Evolutionary conservation across 2,329 filamentous ascomycete species (phyloP).

Genomic region (Volutella citrinella): DNA sequence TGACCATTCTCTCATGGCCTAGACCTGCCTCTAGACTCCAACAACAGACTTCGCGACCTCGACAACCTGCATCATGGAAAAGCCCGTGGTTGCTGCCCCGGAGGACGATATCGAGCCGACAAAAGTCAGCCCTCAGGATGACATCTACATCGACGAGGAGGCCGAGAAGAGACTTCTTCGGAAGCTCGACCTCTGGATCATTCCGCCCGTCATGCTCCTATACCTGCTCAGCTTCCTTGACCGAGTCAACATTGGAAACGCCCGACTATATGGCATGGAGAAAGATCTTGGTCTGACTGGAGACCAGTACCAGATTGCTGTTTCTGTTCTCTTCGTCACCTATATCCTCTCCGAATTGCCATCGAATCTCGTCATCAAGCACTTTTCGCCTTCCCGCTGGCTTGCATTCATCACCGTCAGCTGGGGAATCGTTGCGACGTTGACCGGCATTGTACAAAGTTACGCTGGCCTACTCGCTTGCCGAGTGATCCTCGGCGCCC

Average conservation of each 20-base stretch:
- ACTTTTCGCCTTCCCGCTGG: constrained; percentile 33
- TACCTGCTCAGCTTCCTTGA: constrained; percentile 46
- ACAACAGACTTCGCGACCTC: constrained; percentile 8
- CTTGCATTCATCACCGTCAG: constrained; percentile 19
- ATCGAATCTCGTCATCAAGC: constrained; percentile 40
- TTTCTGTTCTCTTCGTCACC: constrained; percentile 31
- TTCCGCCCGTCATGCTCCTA: constrained; percentile 59
- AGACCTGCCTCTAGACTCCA: too few relatives aligned
- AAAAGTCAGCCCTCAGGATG: constrained; percentile 8
- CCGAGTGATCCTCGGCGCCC: constrained; percentile 42
- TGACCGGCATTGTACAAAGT: constrained; percentile 42
- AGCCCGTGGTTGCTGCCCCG: too few relatives aligned
- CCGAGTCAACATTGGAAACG: constrained; percentile 50
- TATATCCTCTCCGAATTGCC: constrained; percentile 40
- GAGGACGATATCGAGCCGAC: constrained; percentile 21
- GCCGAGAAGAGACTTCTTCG: constrained; percentile 40
- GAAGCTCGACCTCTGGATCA: constrained; percentile 61
- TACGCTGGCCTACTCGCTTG: constrained; percentile 33
- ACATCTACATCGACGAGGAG: constrained; percentile 27
- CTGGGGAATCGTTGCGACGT: constrained; percentile 46
- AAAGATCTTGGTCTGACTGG: constrained; percentile 55
- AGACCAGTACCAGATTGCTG: constrained; percentile 52
- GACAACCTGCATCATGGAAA: too few relatives aligned
- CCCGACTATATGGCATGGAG: constrained; percentile 60
- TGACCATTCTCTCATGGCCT: too few relatives aligned